Conservation (phyloP, 2,329 filamentous ascomycete genomes). For the Ophidiomyces ophidiicola region DNA sequence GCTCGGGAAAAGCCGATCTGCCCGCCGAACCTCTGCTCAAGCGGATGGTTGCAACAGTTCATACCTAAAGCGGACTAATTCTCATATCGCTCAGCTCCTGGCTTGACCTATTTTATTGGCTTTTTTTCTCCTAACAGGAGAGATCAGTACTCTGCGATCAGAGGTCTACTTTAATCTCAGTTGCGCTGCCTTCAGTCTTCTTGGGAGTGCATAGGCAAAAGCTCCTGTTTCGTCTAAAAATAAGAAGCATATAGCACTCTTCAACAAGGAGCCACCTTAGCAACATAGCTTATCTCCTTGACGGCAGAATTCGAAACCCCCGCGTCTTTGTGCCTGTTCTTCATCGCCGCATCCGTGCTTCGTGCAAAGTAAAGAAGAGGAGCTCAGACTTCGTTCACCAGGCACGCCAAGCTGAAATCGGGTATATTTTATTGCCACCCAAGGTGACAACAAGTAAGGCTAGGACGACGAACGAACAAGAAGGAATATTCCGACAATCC, state of each 20-base stretch:
- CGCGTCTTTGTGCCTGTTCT: background rate
- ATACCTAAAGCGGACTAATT: slow-evolving; percentile 12
- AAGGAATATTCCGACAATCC: slow-evolving; percentile 1
- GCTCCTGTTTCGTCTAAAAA: slow-evolving; percentile 4
- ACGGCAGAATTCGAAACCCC: background rate
- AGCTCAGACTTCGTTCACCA: background rate
- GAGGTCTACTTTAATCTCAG: background rate
- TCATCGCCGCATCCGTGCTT: background rate
- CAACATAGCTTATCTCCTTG: background rate
- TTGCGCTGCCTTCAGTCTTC: background rate
- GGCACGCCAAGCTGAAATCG: background rate
- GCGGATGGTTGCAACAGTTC: slow-evolving; percentile 15
- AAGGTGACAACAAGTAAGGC: background rate
- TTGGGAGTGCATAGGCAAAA: background rate
- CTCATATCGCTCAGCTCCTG: slow-evolving; percentile 6
- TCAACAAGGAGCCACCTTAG: background rate
- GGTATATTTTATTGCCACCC: background rate
- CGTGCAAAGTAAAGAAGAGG: background rate
- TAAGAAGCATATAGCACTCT: background rate
- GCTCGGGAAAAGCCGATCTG: background rate
- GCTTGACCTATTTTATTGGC: background rate
- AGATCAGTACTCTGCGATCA: background rate
- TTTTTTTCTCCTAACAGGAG: slow-evolving; percentile 1
- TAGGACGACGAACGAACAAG: background rate
- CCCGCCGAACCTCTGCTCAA: background rate